These are phyloP conservation scores for Vanrija sp. DNA, from an alignment of 1,284 basidiomycete species.

Conservation along the genomic window DNA sequence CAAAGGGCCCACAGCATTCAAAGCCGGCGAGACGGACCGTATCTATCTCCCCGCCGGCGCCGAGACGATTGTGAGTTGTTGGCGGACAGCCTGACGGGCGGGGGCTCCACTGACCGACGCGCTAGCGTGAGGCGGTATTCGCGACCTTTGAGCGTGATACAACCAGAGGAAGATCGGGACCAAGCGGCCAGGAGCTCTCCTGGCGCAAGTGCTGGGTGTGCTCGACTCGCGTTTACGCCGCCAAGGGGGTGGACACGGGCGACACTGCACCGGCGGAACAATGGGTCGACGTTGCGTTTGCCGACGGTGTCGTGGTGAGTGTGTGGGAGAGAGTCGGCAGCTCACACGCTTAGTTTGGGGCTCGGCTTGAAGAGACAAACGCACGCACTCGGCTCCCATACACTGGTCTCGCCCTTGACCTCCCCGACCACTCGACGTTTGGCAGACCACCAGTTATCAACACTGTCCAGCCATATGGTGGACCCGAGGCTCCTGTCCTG, in stretches of 20 bases:
- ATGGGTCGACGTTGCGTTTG: constrained; percentile 30
- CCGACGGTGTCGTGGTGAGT: constrained; percentile 33
- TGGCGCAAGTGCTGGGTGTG: constrained; percentile 44
- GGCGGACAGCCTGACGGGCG: not conserved
- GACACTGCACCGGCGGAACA: constrained; percentile 21
- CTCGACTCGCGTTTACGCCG: constrained; percentile 23
- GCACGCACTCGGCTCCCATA: constrained; percentile 17
- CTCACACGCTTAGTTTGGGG: constrained; percentile 24
- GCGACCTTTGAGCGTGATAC: not conserved
- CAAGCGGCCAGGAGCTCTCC: not conserved
- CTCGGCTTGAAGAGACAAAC: constrained; percentile 12
- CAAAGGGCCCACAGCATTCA: constrained; percentile 2
- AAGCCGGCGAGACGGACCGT: constrained; percentile 2
- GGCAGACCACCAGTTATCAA: constrained; percentile 12
- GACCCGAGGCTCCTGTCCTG: constrained; percentile 9
- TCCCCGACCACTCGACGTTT: constrained; percentile 14
- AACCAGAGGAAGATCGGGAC: not conserved
- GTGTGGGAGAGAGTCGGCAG: not conserved
- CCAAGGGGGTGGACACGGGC: constrained; percentile 8
- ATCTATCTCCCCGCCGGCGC: constrained; percentile 15
- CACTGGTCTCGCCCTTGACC: constrained; percentile 20
- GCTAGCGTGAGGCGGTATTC: not conserved
- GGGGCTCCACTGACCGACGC: not conserved
- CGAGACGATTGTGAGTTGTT: constrained; percentile 19
- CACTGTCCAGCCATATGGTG: constrained; percentile 21